These are phyloP conservation scores for Symbiotaphrina buchneri DNA, from an alignment of 495 filamentous ascomycete species.

Conservation along the genomic window DNA sequence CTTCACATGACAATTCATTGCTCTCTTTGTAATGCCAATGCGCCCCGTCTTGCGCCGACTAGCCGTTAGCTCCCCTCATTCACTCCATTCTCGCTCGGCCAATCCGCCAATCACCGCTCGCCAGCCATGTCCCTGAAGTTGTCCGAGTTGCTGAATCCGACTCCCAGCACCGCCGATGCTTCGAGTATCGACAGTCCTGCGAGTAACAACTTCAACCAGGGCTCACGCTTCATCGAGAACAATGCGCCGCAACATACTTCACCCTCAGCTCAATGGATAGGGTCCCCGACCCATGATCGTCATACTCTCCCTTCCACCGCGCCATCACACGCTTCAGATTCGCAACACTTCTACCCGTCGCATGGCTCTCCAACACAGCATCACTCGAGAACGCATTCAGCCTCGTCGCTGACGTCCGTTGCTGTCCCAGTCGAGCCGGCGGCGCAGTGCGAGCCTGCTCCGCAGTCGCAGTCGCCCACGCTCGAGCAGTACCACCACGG, in stretches of 20 bases:
- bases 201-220: background rate
- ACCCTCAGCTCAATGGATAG: background rate
- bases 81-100: too few species aligned
- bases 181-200: background rate
- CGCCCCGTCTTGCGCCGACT: too few species aligned
- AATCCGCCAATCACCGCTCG: too few species aligned
- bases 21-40: too few species aligned
- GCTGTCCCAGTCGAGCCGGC: constrained; percentile 3
- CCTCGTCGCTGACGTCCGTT: background rate
- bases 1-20: too few species aligned
- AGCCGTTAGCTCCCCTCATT: too few species aligned
- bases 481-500: constrained; percentile 3
- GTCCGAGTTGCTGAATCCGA: constrained; percentile 3
- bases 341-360: background rate
- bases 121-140: constrained; percentile 3
- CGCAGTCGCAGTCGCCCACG: constrained; percentile 1
- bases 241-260: background rate
- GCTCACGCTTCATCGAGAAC: background rate
- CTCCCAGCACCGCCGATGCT: constrained; percentile 1
- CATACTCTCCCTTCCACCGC: background rate
- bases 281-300: background rate
- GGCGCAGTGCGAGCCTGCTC: constrained; percentile 1
- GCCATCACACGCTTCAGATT: background rate
- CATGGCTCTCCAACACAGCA: background rate
- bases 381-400: constrained; percentile 1